Evolutionary conservation across 306 rosid species (phyloP), one percentile per base, ranked within the genome.

Genomic region (Amphicarpaea edgeworthii): DNA sequence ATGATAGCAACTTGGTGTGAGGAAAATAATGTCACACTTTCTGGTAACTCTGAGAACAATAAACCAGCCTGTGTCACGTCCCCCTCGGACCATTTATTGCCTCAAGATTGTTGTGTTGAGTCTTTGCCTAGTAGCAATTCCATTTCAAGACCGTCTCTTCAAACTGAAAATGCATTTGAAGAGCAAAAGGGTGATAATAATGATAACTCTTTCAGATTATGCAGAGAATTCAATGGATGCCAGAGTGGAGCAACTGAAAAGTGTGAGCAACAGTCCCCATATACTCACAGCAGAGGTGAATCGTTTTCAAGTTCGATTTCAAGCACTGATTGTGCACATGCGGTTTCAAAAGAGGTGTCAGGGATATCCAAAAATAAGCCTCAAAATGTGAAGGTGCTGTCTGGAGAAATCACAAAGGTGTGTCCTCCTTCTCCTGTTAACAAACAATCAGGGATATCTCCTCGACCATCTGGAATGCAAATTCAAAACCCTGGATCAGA

Each of bases 1-100:
- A 92, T 96, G 99, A 84, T 96, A 82, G 90, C 86, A 72, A 93
- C 70, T 70, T 96, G 99, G 99, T 89, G 93, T 42, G 93, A 96
- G 77, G 96, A 89, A 83, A 89, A 90, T 85, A 79, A 85, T 67
- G 32, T 88, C 68, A 83, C 79, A 51, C 65, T 79, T 72, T 73
- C 77, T 8, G 21, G 12, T 55, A 74, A 77, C 72, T 59, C 83
- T 0, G 81, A 78, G 71, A 55, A 28, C 74, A 70, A 37, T 42
- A 83, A 69, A 68, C 75, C 64, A 59, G 62, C 79, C 61, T 46
- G 8, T n/a, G 41, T 64, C 70, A 63, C 86, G 21, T 50, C 84
- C 76, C 69, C 80, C 37, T 26, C 66, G 3, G 79, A 81, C 80
- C 67, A 66, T 11, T 70, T 41, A 60, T 76, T 85, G 65, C 80